A percentile compares a stretch with the other conserved stretches of the same genome.
Conservation (phyloP, 1,284 basidiomycete species). For the Ustilago loliicola region DNA sequence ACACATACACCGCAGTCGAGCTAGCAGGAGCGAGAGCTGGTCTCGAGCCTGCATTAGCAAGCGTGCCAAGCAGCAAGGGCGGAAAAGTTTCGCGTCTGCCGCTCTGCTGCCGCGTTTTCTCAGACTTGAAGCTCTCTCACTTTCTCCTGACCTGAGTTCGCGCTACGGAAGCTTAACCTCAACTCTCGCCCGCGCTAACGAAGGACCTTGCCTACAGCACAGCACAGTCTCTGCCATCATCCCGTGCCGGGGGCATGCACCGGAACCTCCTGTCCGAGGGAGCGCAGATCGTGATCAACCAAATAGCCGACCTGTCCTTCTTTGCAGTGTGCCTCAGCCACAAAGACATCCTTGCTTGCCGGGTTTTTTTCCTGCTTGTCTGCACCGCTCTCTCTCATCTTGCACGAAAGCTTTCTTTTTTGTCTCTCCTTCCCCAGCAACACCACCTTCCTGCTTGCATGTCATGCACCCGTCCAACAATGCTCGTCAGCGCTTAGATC, state of each 20-base stretch:
- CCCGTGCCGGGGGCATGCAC: slow-evolving; percentile 30
- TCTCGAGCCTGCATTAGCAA: slow-evolving; percentile 10
- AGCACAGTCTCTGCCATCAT: not conserved
- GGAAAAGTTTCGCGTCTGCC: slow-evolving; percentile 5
- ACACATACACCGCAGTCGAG: not conserved
- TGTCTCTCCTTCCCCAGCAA: not conserved
- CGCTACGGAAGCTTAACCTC: not conserved
- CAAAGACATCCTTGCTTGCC: slow-evolving; percentile 12
- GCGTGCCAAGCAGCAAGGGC: slow-evolving; percentile 38
- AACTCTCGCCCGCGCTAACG: not conserved
- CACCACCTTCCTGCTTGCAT: slow-evolving; percentile 5
- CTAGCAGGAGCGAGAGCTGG: not conserved
- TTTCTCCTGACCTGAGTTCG: not conserved
- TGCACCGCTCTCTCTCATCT: not conserved
- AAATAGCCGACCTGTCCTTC: slow-evolving; percentile 10
- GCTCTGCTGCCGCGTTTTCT: not conserved
- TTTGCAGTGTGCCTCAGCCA: slow-evolving; percentile 31
- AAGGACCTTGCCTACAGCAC: slow-evolving; percentile 12
- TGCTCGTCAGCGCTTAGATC: slow-evolving; percentile 5
- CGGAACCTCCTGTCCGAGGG: slow-evolving; percentile 29
- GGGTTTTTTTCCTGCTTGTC: slow-evolving; percentile 1
- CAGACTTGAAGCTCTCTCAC: too few relatives aligned
- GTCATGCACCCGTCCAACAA: slow-evolving; percentile 21
- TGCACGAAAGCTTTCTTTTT: not conserved
- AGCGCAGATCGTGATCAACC: slow-evolving; percentile 19